Conservation (phyloP, 2,329 filamentous ascomycete species). For the Xylariaceae sp. region DNA sequence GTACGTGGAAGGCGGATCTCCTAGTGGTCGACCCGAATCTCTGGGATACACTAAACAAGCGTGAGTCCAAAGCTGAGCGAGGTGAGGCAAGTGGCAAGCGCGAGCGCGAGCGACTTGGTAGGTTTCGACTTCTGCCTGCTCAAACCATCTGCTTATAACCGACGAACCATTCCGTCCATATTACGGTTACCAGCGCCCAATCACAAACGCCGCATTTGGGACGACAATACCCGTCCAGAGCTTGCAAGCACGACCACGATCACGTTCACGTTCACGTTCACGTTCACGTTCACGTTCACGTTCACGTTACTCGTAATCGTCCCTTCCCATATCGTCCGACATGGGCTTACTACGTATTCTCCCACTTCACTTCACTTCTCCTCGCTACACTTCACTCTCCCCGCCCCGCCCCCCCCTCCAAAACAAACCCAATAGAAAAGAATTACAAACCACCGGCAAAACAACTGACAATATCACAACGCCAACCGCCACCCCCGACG, state of each 20-base stretch:
- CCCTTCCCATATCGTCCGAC: too few relatives aligned
- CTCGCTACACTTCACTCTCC: too few relatives aligned
- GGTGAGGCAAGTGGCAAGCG: not conserved
- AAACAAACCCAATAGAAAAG: too few relatives aligned
- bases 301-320: too few relatives aligned
- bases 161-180: constrained; percentile 4
- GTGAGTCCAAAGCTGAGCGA: constrained; percentile 28
- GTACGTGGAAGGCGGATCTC: constrained; percentile 22
- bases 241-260: not conserved
- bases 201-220: not conserved
- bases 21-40: constrained; percentile 27
- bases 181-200: not conserved
- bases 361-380: too few relatives aligned
- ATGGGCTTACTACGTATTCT: too few relatives aligned
- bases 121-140: constrained; percentile 8
- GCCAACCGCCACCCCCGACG: not conserved
- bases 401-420: too few relatives aligned
- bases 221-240: not conserved
- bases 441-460: not conserved
- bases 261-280: too few relatives aligned
- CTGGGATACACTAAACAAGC: constrained; percentile 34
- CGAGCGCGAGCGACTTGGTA: constrained; percentile 11
- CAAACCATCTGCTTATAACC: constrained; percentile 9
- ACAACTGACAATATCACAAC: not conserved
- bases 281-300: too few relatives aligned